Evolutionary conservation across 176 grass and related monocot genomes (phyloP), one percentile per base, ranked within the genome.

Genomic region (Musa troglodytarum): DNA sequence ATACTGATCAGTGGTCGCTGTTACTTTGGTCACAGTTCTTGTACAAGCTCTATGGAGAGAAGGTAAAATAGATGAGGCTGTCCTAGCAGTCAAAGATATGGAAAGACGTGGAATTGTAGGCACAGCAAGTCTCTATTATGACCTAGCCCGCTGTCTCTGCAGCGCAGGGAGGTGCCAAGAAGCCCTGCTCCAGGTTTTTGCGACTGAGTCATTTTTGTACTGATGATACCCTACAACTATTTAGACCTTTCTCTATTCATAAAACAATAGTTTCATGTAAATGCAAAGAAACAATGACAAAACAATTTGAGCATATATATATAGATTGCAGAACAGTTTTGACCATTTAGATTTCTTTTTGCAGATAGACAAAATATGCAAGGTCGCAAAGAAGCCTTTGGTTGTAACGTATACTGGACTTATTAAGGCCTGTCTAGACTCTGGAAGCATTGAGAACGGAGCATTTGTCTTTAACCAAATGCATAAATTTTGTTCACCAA

Each of bases 381-480:
- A 91, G 79, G 94, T 98, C 74, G 94, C 94, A 69, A 93, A 98
- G 72, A 98, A 98, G 82, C 94, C 94, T 10, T 78, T 98, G 70
- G 90, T 93, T 86, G 94, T 98, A 63, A 91, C 94, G 49, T 98
- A 93, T 76, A 93, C 94, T 49, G 94, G 94, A 61, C 78, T 98
- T 53, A 93, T 98, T 76, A 90, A 93, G 85, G 78, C 82, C 72
- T 98, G 94, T 80, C 77, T 93, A 79, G 78, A 87, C 80, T 87
- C 85, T 76, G 85, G 88, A 52, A 87, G 81, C 78, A 93, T 98
- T 77, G 80, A 89, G 86, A 89, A 91, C 86, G 90, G 82, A 78
- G 78, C 75, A 87, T 91, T 93, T 83, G 85, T 98, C 63, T 98
- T 93, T 69, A 83, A 77, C 11, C 68, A 87, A 75, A 98, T 98